Evolutionary conservation across 768 basidiomycete genomes (phyloP), one percentile per base, ranked within the genome.

Genomic region (Psilocybe cubensis): DNA sequence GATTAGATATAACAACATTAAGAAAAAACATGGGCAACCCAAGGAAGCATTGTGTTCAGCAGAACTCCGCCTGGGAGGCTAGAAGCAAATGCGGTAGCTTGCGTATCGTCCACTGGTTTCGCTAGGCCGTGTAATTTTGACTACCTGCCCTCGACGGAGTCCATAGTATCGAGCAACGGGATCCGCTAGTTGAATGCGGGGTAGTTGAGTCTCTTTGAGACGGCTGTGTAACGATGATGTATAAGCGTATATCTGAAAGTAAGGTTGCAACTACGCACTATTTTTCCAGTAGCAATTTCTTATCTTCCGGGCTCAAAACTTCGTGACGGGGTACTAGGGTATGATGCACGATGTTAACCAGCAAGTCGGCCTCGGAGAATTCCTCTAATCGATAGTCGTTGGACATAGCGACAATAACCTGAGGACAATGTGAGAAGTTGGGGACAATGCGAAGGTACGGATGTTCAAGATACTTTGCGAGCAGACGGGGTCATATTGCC

Each of bases 121-220:
- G 74, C 92, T 95, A 24, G 95, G 92, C 66, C 97, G 81, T 58
- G 91, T 98, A 66, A 99, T 98, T 80, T 97, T 98, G 74, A 99
- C 97, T 45, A 99, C 97, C 72, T 96, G 94, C 24, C 96, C 96
- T 48, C 97, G 85, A 66, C 87, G 84, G 56, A 99, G 84, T 50
- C 97, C 97, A 76, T 98, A 99, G 73, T 99, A 98, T 57, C 96
- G 86, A 40, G 97, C 94, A n/a, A 99, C 96, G 9, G 97, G 97
- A 73, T 99, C 97, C 24, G 89, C 87, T 41, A 97, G 74, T 75
- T 98, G 96, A 61, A 99, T 98, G 21, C 97, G 92, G 46, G 97
- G 97, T 54, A 99, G 81, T 68, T 99, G 97, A 1, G 96, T 98
- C 70, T 98, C 97, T 74, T 96, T 96, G 56, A 99, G 77, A 60